Conservation (phyloP, 768 basidiomycete genomes). For the Guyanaporus albipodus region DNA sequence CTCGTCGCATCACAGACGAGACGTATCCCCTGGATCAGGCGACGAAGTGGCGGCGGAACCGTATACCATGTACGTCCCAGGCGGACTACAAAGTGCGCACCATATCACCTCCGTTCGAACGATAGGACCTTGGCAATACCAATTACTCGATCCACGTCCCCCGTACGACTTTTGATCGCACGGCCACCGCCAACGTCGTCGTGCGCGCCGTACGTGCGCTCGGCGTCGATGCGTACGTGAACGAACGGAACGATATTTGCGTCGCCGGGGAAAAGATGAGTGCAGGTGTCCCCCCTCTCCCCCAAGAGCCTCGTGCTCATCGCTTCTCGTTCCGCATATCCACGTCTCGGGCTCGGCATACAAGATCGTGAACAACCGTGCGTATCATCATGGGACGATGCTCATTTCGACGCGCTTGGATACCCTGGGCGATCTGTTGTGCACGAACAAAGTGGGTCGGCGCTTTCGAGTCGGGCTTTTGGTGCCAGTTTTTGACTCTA, state of each 20-base stretch:
- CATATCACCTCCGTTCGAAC: background rate
- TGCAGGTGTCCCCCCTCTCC: too few species aligned
- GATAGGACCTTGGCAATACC: constrained; percentile 92
- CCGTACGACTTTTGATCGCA: constrained; percentile 73
- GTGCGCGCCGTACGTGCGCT: constrained; percentile 71
- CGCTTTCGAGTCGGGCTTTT: background rate
- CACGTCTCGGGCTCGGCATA: constrained; percentile 98
- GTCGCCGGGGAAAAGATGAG: constrained; percentile 87
- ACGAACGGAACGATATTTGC: constrained; percentile 90
- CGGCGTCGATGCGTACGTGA: constrained; percentile 73
- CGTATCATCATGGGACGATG: constrained; percentile 99
- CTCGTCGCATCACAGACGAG: constrained; percentile 48
- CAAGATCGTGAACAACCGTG: constrained; percentile 85
- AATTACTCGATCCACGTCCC: constrained; percentile 95
- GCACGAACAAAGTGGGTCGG: constrained; percentile 53
- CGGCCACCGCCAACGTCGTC: constrained; percentile 72
- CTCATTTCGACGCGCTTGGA: constrained; percentile 78
- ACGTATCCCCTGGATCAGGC: constrained; percentile 72
- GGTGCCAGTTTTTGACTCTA: background rate
- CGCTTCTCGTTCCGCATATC: constrained; percentile 9
- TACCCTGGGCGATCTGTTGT: constrained; percentile 69
- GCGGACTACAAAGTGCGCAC: background rate
- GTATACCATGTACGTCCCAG: constrained; percentile 81
- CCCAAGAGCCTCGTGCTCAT: background rate
- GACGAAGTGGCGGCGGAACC: constrained; percentile 91